Evolutionary conservation across 768 basidiomycete species (phyloP).

Genomic region (Boletus sp.): DNA sequence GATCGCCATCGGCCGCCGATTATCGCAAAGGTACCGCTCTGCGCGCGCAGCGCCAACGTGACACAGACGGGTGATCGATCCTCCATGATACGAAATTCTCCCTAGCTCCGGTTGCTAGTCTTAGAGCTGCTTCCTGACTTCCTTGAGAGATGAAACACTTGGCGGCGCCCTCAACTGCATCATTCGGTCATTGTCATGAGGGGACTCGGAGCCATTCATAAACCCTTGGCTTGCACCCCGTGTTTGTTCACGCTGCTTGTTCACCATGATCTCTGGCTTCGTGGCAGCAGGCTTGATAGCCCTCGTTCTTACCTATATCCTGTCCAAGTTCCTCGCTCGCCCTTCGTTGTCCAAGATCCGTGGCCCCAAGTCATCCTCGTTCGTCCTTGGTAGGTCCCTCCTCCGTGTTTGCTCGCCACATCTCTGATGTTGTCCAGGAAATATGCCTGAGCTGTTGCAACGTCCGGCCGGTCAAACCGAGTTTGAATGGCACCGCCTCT

Average conservation of each 20-base stretch:
- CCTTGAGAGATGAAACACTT: too few species aligned
- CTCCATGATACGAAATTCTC: too few species aligned
- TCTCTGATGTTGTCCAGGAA: slow-evolving; percentile 25
- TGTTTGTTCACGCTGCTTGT: not conserved
- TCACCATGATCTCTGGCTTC: slow-evolving; percentile 11
- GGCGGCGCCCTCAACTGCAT: too few species aligned
- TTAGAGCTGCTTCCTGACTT: too few species aligned
- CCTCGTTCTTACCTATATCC: slow-evolving; percentile 1
- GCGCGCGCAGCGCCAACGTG: too few species aligned
- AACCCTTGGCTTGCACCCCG: not conserved
- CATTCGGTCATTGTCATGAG: not conserved
- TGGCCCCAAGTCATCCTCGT: slow-evolving; percentile 23
- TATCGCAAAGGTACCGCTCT: too few species aligned
- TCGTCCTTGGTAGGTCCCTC: slow-evolving; percentile 13
- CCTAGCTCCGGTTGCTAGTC: too few species aligned
- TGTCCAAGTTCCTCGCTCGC: not conserved
- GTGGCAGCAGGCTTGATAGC: slow-evolving; percentile 2
- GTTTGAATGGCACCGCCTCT: slow-evolving; percentile 29
- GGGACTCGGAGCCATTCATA: not conserved
- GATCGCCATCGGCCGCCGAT: too few species aligned
- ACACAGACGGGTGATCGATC: too few species aligned
- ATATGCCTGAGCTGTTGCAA: slow-evolving; percentile 29
- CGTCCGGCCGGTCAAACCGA: slow-evolving; percentile 25
- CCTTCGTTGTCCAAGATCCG: slow-evolving; percentile 16
- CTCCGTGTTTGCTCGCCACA: slow-evolving; percentile 12